These are phyloP conservation scores for Coniosporium apollinis DNA, from an alignment of 495 filamentous ascomycete genomes.

Conservation along the genomic window DNA sequence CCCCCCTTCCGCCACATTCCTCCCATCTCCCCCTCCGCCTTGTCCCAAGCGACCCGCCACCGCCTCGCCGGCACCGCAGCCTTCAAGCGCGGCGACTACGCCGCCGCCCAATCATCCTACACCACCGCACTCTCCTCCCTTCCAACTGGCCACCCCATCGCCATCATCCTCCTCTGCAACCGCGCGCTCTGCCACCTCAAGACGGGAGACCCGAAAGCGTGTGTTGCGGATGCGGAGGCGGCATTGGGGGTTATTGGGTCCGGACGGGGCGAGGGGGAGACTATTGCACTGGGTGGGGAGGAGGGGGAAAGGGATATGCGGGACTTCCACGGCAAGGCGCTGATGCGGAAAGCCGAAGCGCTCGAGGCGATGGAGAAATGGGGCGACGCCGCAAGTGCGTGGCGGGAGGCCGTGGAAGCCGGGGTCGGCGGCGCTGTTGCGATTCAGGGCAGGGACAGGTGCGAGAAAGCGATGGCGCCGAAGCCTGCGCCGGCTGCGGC, in stretches of 20 bases:
- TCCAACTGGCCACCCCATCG: constrained; percentile 66
- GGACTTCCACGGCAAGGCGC: constrained; percentile 79
- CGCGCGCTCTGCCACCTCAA: constrained; percentile 79
- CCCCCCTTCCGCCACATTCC: constrained; percentile 50
- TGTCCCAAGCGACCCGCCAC: constrained; percentile 55
- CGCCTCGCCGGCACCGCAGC: constrained; percentile 65
- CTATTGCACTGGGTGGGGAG: constrained; percentile 46
- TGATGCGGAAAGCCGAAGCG: constrained; percentile 88
- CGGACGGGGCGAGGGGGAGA: constrained; percentile 59
- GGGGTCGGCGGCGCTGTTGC: constrained; percentile 70
- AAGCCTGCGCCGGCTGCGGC: neutral
- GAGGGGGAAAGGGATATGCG: constrained; percentile 71
- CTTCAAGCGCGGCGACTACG: constrained; percentile 90
- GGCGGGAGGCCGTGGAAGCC: constrained; percentile 67
- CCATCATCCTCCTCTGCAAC: constrained; percentile 77
- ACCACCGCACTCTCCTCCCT: constrained; percentile 54
- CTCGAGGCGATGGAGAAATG: constrained; percentile 92
- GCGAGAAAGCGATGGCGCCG: constrained; percentile 62
- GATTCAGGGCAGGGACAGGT: constrained; percentile 73
- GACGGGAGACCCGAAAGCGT: constrained; percentile 72
- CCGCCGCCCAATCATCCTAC: constrained; percentile 67
- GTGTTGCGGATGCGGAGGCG: constrained; percentile 65
- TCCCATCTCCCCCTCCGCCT: constrained; percentile 43
- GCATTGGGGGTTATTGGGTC: constrained; percentile 70
- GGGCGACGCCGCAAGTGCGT: constrained; percentile 61